Conservation (phyloP, 1,139 yeast species). For the Scheffersomyces cryptocercus region DNA sequence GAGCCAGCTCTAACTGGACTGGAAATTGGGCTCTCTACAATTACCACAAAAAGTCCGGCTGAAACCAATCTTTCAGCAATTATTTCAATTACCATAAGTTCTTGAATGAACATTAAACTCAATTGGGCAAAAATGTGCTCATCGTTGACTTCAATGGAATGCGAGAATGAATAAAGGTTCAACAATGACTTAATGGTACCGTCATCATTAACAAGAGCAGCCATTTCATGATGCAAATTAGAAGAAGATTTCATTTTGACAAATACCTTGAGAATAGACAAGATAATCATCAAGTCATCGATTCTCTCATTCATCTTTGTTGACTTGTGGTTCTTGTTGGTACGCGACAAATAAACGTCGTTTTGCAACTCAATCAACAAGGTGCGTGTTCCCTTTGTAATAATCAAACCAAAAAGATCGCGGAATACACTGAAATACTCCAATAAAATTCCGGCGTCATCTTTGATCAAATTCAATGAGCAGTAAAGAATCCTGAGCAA, state of each 20-base stretch:
- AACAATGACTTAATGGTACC: slow-evolving; percentile 66
- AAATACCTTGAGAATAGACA: slow-evolving; percentile 62
- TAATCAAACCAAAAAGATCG: slow-evolving; percentile 58
- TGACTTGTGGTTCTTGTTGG: slow-evolving; percentile 31
- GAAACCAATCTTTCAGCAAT: slow-evolving; percentile 69
- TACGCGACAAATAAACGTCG: slow-evolving; percentile 45
- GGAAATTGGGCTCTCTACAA: slow-evolving; percentile 77
- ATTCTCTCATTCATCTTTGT: slow-evolving; percentile 42
- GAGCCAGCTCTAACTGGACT: slow-evolving; percentile 66
- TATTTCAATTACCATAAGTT: slow-evolving; percentile 59
- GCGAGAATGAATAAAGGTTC: slow-evolving; percentile 68
- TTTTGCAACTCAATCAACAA: slow-evolving; percentile 60
- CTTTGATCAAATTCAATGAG: slow-evolving; percentile 44
- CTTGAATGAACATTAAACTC: slow-evolving; percentile 67
- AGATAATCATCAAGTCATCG: slow-evolving; percentile 65
- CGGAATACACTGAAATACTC: slow-evolving; percentile 53
- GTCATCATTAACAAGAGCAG: slow-evolving; percentile 53
- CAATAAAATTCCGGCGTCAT: slow-evolving; percentile 42
- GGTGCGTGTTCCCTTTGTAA: slow-evolving; percentile 58
- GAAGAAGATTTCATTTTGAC: slow-evolving; percentile 52
- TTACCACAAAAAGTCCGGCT: slow-evolving; percentile 66
- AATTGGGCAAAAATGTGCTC: slow-evolving; percentile 76
- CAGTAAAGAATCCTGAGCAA: slow-evolving; percentile 59
- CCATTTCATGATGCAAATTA: slow-evolving; percentile 51
- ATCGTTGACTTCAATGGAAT: slow-evolving; percentile 57